Base-by-base conservation (phyloP, 768 basidiomycete species). In the Rhodotorula graminis region DNA sequence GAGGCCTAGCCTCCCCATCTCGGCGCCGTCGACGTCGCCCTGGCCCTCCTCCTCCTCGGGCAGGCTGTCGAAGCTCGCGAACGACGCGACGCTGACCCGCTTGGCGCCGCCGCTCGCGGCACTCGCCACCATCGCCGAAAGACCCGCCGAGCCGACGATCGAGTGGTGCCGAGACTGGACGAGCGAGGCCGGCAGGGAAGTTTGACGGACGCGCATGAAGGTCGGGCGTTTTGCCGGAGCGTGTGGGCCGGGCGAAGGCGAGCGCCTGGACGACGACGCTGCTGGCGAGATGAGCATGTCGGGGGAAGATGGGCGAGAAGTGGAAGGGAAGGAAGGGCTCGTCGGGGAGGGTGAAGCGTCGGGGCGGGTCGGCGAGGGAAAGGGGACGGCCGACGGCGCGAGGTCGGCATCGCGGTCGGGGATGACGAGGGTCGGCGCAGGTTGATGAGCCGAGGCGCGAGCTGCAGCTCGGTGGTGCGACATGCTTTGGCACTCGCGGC, bases 61-160 rank as follows among this genome's bases (percentile, higher is more conserved):
- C 50, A 77, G 59, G 52, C 69, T 72, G 11, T 70, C 76, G 44
- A 76, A 74, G 67, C 76, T 77, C 21, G 69, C 37, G 23, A 74
- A 69, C 44, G 69, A 69, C 19, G 74, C 76, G 46, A 73, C 60
- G 61, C 77, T 78, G 61, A 76, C 5, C 12, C 77, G 46, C 25
- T 75, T 58, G 23, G 50, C 52, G n/a, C n/a, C 44, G 18, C 23
- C n/a, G 21, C 37, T 37, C 37, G 53, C 58, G 23, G 29, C 27
- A 8, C 47, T 2, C 12, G 52, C 23, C 33, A 27, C 40, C 37
- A 37, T 61, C 0, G 33, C 40, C 23, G 58, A 23, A 14, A 37
- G 25, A 25, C 40, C 21, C 25, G 59, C 25, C 15, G 59, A 56
- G 8, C 56, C 65, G 15, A 68, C 73, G 46, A 71, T 44, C 23